Percentiles rank a stretch among this genome's conserved stretches.
Evolutionary conservation across 306 rosid species (phyloP).

Genomic region (Prunus armeniaca): DNA sequence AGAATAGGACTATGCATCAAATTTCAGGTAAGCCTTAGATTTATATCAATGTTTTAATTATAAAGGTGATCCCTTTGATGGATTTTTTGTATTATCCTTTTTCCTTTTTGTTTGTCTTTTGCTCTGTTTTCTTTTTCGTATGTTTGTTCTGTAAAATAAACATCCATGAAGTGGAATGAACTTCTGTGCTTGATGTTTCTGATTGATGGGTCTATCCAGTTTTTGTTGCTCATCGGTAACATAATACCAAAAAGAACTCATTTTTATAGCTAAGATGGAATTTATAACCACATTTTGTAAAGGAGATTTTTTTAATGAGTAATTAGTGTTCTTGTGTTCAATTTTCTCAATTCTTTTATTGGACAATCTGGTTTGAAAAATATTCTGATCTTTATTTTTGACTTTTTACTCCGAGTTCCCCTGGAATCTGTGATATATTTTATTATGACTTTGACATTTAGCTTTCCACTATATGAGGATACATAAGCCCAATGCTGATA

Average conservation of each 20-base stretch:
- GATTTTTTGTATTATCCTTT: neutral
- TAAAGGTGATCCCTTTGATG: constrained; percentile 20
- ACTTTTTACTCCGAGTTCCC: neutral
- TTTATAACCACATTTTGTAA: neutral
- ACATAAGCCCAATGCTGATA: neutral
- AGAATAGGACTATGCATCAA: neutral
- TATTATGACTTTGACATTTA: constrained; percentile 4
- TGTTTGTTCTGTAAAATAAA: neutral
- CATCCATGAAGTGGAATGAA: neutral
- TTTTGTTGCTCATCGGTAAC: neutral
- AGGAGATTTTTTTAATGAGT: neutral
- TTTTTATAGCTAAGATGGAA: neutral
- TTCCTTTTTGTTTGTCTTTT: neutral
- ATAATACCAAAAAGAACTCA: neutral
- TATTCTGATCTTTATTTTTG: neutral
- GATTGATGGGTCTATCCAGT: no score
- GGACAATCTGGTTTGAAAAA: neutral
- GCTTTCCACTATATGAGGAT: constrained; percentile 4
- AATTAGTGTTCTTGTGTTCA: neutral
- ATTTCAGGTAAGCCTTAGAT: constrained; percentile 22
- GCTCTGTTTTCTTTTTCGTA: neutral
- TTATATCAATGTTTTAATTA: neutral
- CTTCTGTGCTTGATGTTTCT: neutral
- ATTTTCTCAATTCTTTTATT: neutral
- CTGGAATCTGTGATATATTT: neutral